phyloP scores from a whole-genome alignment of 495 filamentous ascomycete genomes.

The Eremomyces bilateralis region DNA sequence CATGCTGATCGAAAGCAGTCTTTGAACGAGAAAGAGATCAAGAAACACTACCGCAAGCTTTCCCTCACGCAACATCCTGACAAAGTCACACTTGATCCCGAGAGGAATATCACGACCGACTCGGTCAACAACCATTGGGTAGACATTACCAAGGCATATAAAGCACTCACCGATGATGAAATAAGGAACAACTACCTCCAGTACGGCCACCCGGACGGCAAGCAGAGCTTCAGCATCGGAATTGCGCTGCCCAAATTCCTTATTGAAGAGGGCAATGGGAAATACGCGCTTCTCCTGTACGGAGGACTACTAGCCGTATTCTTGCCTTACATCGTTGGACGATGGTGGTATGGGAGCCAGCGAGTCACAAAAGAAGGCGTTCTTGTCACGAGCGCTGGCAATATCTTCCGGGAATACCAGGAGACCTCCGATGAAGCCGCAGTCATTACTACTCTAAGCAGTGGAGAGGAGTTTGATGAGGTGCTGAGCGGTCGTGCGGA shows the following conservation, averaged over 20 bases:
- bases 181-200: conserved; percentile 89
- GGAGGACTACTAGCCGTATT: conserved; percentile 68
- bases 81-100: conserved; percentile 59
- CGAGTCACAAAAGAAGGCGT: conserved; percentile 78
- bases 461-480: conserved; percentile 59
- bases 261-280: conserved; percentile 77
- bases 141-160: conserved; percentile 90
- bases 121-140: conserved; percentile 71
- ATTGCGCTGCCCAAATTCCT: conserved; percentile 91
- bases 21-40: conserved; percentile 73
- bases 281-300: conserved; percentile 85
- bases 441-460: conserved; percentile 57
- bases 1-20: conserved; percentile 27
- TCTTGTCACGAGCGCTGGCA: conserved; percentile 74
- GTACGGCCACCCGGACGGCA: conserved; percentile 90
- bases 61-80: conserved; percentile 82
- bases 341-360: conserved; percentile 97
- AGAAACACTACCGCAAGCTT: conserved; percentile 64
- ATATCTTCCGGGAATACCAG: conserved; percentile 78
- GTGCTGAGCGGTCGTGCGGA: conserved; percentile 54
- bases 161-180: conserved; percentile 90
- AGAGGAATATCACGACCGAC: conserved; percentile 78
- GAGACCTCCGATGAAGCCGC: conserved; percentile 61
- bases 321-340: conserved; percentile 80
- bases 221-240: conserved; percentile 93